Evolutionary conservation across 208 protist species (phyloP).

Genomic region (Leishmania martiniquensis): DNA sequence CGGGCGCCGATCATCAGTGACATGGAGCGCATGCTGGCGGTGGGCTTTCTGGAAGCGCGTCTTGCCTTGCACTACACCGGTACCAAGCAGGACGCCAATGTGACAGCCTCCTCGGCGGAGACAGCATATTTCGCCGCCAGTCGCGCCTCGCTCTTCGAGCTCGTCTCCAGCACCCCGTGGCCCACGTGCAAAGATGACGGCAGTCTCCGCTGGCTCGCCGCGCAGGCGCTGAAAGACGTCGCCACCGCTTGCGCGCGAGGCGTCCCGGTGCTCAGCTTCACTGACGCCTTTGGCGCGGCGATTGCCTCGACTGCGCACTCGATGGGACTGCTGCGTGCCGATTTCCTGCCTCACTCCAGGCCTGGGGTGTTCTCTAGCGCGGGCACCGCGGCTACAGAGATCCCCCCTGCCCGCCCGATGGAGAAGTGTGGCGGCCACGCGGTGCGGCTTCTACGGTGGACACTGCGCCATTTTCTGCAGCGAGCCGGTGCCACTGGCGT

Average conservation of each 20-base stretch:
- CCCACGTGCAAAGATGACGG: slow-evolving; percentile 42
- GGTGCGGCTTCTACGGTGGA: slow-evolving; percentile 33
- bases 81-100: neutral
- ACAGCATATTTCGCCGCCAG: slow-evolving; percentile 28
- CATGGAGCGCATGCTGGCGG: slow-evolving; percentile 57
- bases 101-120: slow-evolving; percentile 5
- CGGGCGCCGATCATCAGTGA: slow-evolving; percentile 36
- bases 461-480: slow-evolving; percentile 25
- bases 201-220: slow-evolving; percentile 57
- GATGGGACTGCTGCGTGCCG: slow-evolving; percentile 29
- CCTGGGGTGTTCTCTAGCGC: neutral
- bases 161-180: slow-evolving; percentile 40
- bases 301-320: slow-evolving; percentile 29
- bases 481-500: slow-evolving; percentile 11
- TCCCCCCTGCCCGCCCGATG: slow-evolving; percentile 17
- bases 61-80: slow-evolving; percentile 16
- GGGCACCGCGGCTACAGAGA: slow-evolving; percentile 17
- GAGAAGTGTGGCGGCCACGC: slow-evolving; percentile 33
- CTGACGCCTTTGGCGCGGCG: slow-evolving; percentile 23
- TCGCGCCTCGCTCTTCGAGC: slow-evolving; percentile 42
- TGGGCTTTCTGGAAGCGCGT: slow-evolving; percentile 70
- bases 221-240: slow-evolving; percentile 66
- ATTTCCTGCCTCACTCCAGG: slow-evolving; percentile 1
- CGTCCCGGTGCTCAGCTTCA: slow-evolving; percentile 30
- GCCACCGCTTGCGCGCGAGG: slow-evolving; percentile 31